Percentiles rank a stretch among this genome's conserved stretches.
Conservation (phyloP, 2,329 filamentous ascomycete species). For the Orbilia javanica region DNA sequence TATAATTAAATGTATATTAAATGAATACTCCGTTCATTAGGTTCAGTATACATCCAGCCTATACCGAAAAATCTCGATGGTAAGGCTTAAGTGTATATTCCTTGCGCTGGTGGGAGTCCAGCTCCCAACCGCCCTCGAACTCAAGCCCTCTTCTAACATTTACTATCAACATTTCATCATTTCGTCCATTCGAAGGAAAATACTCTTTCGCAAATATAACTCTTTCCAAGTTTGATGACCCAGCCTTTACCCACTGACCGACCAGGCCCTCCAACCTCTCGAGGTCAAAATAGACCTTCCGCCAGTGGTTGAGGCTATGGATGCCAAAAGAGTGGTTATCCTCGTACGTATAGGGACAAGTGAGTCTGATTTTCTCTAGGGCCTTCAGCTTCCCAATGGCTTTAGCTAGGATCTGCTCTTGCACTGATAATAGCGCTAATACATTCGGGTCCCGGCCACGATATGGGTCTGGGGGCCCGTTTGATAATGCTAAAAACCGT, state of each 20-base stretch:
- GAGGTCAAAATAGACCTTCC: neutral
- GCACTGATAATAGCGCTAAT: neutral
- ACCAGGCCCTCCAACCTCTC: neutral
- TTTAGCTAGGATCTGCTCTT: neutral
- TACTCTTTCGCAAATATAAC: neutral
- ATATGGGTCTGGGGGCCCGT: neutral
- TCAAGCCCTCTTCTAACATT: neutral
- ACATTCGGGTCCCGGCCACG: neutral
- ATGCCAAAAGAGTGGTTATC: neutral
- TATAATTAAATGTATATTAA: no score
- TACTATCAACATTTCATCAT: neutral
- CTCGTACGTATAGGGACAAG: neutral
- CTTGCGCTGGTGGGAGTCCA: neutral
- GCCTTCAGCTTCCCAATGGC: neutral
- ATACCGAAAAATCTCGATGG: neutral
- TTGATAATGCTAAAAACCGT: neutral
- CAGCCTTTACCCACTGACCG: neutral
- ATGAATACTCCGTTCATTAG: neutral
- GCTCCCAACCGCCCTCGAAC: neutral
- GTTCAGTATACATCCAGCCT: neutral
- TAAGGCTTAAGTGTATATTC: neutral
- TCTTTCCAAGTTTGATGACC: neutral
- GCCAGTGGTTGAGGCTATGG: neutral
- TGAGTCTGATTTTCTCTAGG: neutral
- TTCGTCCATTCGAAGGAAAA: neutral